Evolutionary conservation across 2,329 filamentous ascomycete genomes (phyloP).

Genomic region (Talaromyces sp.): DNA sequence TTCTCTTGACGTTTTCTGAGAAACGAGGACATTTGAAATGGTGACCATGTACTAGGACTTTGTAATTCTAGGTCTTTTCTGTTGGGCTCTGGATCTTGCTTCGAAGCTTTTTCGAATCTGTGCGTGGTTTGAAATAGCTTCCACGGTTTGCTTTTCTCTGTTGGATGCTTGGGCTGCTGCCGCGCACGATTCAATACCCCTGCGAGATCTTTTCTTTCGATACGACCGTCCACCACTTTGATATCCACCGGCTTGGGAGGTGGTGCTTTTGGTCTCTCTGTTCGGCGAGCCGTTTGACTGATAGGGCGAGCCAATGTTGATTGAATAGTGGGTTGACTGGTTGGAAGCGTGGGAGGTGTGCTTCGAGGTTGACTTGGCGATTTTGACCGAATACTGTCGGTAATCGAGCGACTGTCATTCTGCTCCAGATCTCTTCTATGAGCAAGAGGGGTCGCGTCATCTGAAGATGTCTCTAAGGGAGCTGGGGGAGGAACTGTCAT

Average conservation of each 20-base stretch:
- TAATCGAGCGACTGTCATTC: not conserved
- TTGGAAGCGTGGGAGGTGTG: not conserved
- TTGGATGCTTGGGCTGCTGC: conserved; percentile 2
- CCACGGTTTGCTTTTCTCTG: conserved; percentile 14
- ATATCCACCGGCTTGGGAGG: conserved; percentile 10
- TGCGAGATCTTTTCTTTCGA: conserved; percentile 7
- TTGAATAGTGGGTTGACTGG: not conserved
- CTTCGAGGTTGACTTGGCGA: not conserved
- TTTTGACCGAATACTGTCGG: not conserved
- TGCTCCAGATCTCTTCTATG: not conserved
- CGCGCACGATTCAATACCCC: conserved; percentile 8
- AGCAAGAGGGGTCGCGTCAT: not conserved
- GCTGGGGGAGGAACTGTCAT: not conserved
- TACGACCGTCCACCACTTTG: not conserved
- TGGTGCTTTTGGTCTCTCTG: not conserved
- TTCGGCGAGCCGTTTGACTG: not conserved
- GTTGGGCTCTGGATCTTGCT: conserved; percentile 35
- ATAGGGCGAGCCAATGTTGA: not conserved
- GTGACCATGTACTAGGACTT: conserved; percentile 33
- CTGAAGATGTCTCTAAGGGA: not conserved
- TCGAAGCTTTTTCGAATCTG: conserved; percentile 32
- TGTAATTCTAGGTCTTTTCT: conserved; percentile 35
- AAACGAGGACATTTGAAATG: conserved; percentile 14
- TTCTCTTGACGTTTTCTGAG: conserved; percentile 2
- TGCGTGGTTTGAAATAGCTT: conserved; percentile 27